Base-by-base conservation (phyloP, 192 early-diverging fungal genomes). In the Rhizophagus clarus region DNA sequence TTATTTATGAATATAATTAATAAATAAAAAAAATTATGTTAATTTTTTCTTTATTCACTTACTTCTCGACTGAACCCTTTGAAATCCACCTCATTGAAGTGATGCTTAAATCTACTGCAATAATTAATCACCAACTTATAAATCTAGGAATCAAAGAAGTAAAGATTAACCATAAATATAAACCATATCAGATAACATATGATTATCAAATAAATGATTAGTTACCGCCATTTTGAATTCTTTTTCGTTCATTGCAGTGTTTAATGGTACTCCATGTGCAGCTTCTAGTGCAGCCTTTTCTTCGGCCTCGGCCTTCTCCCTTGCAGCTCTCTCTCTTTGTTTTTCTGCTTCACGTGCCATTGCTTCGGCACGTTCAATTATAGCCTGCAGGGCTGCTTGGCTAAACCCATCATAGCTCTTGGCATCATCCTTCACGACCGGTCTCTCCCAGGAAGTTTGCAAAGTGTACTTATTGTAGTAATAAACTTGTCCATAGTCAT, bases 291-390 rank as follows among this genome's bases (percentile, higher is more conserved):
- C 32, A 10, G n/a, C 68, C n/a, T 10, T 42, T 2, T 70, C 37
- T 37, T n/a, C 31, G 24, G 68, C 37, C 22, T 70, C 68, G 3
- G 31, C 32, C 15, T 40, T 32, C 32, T 70, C 68, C 12, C 68
- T 15, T 42, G 34, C 32, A 9, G 68, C 68, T n/a, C 68, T 17
- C 22, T 70, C 68, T 15, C 32, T 70, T 3, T 70, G 32, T 42
- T 70, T 70, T n/a, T 70, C 68, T 22, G 68, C 68, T 9, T 70
- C 37, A 10, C 37, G 31, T 11, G 68, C 68, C 32, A 70, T 42
- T 12, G 68, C 68, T 8, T 70, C 68, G 20, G 68, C 68, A 40
- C 68, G 68, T 70, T 70, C 68, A 29, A 70, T 70, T n/a, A 70
- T 42, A n/a, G 32, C 68, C n/a, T 70, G 68, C 5, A 70, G 10